A percentile compares a stretch with the other conserved stretches of the same genome.
phyloP scores from a whole-genome alignment of 169 alveolate species.

The Fabrea salina region DNA sequence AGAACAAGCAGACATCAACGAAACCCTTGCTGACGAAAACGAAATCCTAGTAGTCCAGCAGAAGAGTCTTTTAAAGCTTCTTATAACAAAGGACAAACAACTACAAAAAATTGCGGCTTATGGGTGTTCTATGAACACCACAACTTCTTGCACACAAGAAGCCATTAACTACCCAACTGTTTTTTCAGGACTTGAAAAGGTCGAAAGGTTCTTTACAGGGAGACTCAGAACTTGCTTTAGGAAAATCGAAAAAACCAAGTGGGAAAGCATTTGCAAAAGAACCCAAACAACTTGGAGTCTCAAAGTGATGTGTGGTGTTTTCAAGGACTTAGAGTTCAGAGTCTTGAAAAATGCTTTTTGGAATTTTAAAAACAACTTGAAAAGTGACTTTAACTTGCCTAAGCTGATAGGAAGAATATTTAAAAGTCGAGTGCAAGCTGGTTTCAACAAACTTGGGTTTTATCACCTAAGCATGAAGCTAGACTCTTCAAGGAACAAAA shows the following conservation, averaged over 20 bases:
- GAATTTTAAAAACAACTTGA: background rate
- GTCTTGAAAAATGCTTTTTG: background rate
- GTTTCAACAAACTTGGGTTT: too few relatives aligned
- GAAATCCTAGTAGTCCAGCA: background rate
- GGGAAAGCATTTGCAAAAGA: background rate
- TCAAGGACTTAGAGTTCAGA: background rate
- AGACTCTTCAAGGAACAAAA: too few relatives aligned
- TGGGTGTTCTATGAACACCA: background rate
- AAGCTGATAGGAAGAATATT: too few relatives aligned
- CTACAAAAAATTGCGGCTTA: background rate
- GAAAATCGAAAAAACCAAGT: background rate
- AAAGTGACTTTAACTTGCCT: too few relatives aligned
- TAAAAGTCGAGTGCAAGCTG: too few relatives aligned
- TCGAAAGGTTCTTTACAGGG: background rate
- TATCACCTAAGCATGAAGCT: too few relatives aligned
- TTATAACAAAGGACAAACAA: background rate
- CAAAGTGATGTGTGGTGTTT: background rate
- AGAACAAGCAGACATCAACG: conserved; percentile 16
- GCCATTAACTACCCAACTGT: background rate
- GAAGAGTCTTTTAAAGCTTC: background rate
- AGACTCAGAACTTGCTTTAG: background rate
- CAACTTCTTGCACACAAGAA: background rate
- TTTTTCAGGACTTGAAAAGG: background rate
- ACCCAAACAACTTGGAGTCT: background rate
- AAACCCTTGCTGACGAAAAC: conserved; percentile 1